Evolutionary conservation across 2,329 filamentous ascomycete species (phyloP), one percentile per base, ranked within the genome.

Genomic region (Trichoderma citrinoviride): DNA sequence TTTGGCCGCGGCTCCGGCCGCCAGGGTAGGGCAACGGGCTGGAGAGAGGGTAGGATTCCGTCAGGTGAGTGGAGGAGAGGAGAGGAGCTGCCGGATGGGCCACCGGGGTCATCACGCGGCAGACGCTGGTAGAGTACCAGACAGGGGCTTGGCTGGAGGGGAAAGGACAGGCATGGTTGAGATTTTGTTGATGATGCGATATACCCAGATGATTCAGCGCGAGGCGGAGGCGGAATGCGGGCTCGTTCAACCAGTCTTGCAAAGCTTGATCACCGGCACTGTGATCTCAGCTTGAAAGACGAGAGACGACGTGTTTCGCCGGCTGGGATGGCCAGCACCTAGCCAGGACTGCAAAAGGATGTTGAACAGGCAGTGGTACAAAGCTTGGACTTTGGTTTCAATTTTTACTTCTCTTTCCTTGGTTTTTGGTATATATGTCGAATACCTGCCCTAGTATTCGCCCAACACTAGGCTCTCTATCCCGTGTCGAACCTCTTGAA

Each of bases 11-110:
- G 68, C 64, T 76, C 68, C 67, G 73, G 70, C 72, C 78, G 68
- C 57, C 73, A 76, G 33, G 75, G 75, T 15, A 75, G 79, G 58
- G 7, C 49, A 21, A 75, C 74, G 41, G 77, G 76, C 47, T 76
- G 77, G 68, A 77, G 78, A 72, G 75, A 75, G 47, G 73, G 72
- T 47, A 73, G 67, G 17, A 77, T 78, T 75, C 72, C 85, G 0
- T 75, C 75, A 49, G 88, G 87, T 1, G 88, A 90, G 71, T 90
- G 88, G 88, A 82, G 85, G 68, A 82, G 88, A 69, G 88, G 88
- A 0, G 87, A 90, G 72, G 81, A 80, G 62, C 72, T 89, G 56
- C 87, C 87, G 2, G 82, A 87, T 41, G 80, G 79, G 37, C 79
- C 78, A 25, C 57, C 71, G n/a, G 68, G 68, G n/a, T 69, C 73